phyloP scores from a whole-genome alignment of 768 basidiomycete species.

The Amyloporia xantha region DNA sequence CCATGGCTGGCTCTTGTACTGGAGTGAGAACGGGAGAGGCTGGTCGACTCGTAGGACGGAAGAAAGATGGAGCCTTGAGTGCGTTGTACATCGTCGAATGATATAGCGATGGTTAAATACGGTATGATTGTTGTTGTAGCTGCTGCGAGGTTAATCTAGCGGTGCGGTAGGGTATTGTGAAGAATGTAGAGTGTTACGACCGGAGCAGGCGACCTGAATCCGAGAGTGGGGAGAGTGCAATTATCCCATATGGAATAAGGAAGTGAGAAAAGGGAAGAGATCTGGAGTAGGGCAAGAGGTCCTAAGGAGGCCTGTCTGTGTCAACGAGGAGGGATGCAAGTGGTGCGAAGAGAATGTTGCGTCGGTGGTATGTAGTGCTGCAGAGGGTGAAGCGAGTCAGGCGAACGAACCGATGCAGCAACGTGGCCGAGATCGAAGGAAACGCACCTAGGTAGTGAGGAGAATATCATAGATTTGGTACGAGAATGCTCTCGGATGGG shows the following conservation, averaged over 20 bases:
- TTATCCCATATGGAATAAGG: conserved; percentile 35
- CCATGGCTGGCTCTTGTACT: conserved; percentile 31
- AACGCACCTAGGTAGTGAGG: conserved; percentile 11
- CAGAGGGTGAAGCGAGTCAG: neutral
- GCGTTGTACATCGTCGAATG: conserved; percentile 46
- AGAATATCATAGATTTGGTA: conserved; percentile 11
- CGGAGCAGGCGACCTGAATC: conserved; percentile 37
- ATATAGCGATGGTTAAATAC: conserved; percentile 9
- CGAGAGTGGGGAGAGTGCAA: conserved; percentile 19
- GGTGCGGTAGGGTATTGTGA: conserved; percentile 11
- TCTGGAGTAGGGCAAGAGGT: conserved; percentile 12
- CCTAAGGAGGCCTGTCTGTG: conserved; percentile 78
- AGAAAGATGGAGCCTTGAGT: conserved; percentile 60
- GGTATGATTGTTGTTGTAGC: conserved; percentile 7
- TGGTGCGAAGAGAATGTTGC: conserved; percentile 57
- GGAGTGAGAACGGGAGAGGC: conserved; percentile 49
- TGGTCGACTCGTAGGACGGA: conserved; percentile 57
- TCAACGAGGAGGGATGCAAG: conserved; percentile 51
- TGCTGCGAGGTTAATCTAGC: conserved; percentile 10
- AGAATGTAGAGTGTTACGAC: conserved; percentile 27
- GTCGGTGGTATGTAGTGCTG: conserved; percentile 26
- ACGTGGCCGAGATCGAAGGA: neutral
- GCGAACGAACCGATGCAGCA: neutral
- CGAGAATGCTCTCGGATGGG: neutral
- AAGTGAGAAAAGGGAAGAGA: conserved; percentile 17